Evolutionary conservation across 768 basidiomycete species (phyloP).

Genomic region (Phylloporus scabripes): DNA sequence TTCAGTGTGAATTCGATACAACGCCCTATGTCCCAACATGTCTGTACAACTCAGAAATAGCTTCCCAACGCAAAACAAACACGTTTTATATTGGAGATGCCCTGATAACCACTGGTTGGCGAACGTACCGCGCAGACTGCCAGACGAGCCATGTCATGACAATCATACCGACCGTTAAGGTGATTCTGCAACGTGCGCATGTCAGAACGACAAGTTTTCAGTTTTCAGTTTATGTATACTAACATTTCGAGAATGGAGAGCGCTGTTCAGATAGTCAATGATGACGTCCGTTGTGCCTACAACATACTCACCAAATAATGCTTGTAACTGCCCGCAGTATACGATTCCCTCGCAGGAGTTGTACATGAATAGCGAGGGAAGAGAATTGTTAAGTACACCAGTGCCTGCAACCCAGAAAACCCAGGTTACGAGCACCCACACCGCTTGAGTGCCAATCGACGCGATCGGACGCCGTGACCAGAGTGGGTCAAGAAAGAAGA

Average conservation of each 20-base stretch:
- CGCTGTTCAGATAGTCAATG: slow-evolving; percentile 26
- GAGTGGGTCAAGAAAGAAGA: slow-evolving; percentile 55
- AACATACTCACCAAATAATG: slow-evolving; percentile 43
- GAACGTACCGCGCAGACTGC: slow-evolving; percentile 41
- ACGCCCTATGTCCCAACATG: background rate
- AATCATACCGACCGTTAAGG: slow-evolving; percentile 44
- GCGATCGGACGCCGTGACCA: slow-evolving; percentile 50
- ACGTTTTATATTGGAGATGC: slow-evolving; percentile 17
- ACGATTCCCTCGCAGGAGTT: slow-evolving; percentile 38
- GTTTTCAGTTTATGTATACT: slow-evolving; percentile 13
- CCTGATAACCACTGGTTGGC: slow-evolving; percentile 27
- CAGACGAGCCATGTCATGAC: slow-evolving; percentile 47
- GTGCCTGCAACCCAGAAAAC: slow-evolving; percentile 56
- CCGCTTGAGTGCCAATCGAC: slow-evolving; percentile 53
- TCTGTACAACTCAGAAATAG: slow-evolving; percentile 4
- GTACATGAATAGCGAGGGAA: slow-evolving; percentile 40
- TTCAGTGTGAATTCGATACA: background rate
- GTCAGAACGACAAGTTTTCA: slow-evolving; percentile 1
- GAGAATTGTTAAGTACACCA: slow-evolving; percentile 44
- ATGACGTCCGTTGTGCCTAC: too few relatives aligned
- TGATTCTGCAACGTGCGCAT: slow-evolving; percentile 30
- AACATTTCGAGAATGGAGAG: slow-evolving; percentile 52
- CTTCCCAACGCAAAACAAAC: slow-evolving; percentile 2
- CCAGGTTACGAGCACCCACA: slow-evolving; percentile 59
- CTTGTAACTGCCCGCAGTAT: slow-evolving; percentile 54